Base-by-base conservation (phyloP, 768 basidiomycete genomes). In the Calocera viscosa region DNA sequence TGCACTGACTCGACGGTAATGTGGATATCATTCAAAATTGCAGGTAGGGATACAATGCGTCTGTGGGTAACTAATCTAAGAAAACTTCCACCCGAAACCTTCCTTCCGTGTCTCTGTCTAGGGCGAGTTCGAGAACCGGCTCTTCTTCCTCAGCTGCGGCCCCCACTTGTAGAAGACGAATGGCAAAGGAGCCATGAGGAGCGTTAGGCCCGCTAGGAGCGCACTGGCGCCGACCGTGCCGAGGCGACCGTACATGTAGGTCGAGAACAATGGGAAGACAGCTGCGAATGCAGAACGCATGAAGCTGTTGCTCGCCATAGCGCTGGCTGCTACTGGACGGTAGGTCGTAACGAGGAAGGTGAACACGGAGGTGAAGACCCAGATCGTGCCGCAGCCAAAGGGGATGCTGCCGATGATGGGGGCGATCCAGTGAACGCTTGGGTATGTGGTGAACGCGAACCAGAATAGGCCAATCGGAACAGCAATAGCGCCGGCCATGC, bases 281-380 rank as follows among this genome's bases (percentile, higher is more conserved):
- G 83, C 85, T 26, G 84, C 87, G 69, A 84, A 82, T 22, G 81
- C 75, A 0, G 84, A 86, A 68, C 87, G 84, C 60, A 88, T 74
- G 63, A 89, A 83, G 65, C 87, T 83, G 11, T 85, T 86, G 65
- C 86, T 83, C 16, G 87, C 86, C 64, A 88, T 80, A 19, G 86
- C 87, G 70, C 84, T 85, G 1, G 86, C 86, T 68, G 53, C 53
- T 16, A 60, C 53, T 2, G 53, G 53, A 16, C 53, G 24, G 77
- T 89, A 89, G 16, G 83, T 77, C 71, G 89, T 87, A 82, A 90
- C 85, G 67, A 89, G 78, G 76, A 89, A 89, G 1, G 84, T 83
- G 43, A 84, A 82, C n/a, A 86, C 75, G 49, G 82, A 81, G 70
- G 85, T 82, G 76, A 88, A 78, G 67, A 89, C 82, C 69, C 84